Percentiles rank a stretch among this genome's conserved stretches.
Conservation (phyloP, 164 flowering plant genomes). For the Echeveria elegans region DNA sequence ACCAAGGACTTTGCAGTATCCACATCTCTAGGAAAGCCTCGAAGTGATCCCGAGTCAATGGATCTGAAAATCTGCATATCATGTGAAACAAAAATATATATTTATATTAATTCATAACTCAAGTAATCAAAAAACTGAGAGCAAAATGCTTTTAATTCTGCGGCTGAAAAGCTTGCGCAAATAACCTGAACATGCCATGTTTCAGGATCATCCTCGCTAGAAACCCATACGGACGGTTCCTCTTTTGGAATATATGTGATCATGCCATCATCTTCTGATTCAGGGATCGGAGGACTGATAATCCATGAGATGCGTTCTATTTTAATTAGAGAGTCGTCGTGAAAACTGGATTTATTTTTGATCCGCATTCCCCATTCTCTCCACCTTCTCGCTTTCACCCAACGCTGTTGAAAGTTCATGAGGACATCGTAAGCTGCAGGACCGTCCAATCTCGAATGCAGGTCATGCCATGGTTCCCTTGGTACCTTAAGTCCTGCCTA, state of each 20-base stretch:
- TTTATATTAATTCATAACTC: too few relatives aligned
- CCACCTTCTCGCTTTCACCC: conserved; percentile 66
- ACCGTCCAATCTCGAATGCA: too few relatives aligned
- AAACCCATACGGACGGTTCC: conserved; percentile 35
- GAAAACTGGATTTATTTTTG: conserved; percentile 38
- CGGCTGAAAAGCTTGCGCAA: too few relatives aligned
- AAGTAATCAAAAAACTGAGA: too few relatives aligned
- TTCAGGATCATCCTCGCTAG: conserved; percentile 50
- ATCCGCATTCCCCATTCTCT: conserved; percentile 41
- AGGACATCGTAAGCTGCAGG: too few relatives aligned
- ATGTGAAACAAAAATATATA: conserved; percentile 4
- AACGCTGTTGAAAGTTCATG: conserved; percentile 79
- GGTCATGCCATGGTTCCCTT: too few relatives aligned
- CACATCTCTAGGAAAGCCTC: conserved; percentile 49
- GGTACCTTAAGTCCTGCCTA: too few relatives aligned
- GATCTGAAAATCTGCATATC: conserved; percentile 63
- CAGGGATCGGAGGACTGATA: conserved; percentile 38
- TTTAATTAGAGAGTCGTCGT: conserved; percentile 61
- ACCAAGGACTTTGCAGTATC: conserved; percentile 37
- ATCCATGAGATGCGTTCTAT: conserved; percentile 84
- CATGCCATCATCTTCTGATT: conserved; percentile 19
- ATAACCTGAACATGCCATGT: conserved; percentile 81
- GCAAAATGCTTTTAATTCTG: too few relatives aligned
- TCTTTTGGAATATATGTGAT: conserved; percentile 29
- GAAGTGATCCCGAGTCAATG: conserved; percentile 77